Percentiles rank a stretch among this genome's conserved stretches.
Conservation (phyloP, 164 flowering plant genomes). For the Vitis labrusca region DNA sequence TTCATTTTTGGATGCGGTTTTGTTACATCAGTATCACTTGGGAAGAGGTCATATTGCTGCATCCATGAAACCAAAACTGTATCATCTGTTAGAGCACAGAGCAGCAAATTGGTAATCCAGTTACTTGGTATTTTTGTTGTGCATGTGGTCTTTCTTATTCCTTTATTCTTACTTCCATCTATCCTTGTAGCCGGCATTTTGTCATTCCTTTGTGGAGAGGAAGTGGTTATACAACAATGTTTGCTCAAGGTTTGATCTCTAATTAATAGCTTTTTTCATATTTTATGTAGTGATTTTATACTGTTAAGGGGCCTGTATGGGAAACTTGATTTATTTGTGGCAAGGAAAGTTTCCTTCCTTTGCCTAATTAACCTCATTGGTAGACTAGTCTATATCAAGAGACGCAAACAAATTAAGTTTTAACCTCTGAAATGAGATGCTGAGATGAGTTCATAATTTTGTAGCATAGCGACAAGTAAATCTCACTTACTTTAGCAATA, state of each 20-base stretch:
- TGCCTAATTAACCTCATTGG: neutral
- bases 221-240: constrained; percentile 88
- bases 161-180: constrained; percentile 1
- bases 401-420: neutral
- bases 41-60: constrained; percentile 90
- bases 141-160: neutral
- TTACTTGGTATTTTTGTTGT: neutral
- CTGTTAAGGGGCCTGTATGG: too few relatives aligned
- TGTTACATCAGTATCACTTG: constrained; percentile 64
- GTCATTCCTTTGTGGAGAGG: constrained; percentile 92
- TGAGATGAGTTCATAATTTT: too few relatives aligned
- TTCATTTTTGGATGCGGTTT: neutral
- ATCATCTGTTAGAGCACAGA: constrained; percentile 75
- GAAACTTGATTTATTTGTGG: neutral
- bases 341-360: neutral
- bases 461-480: too few relatives aligned
- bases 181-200: constrained; percentile 67
- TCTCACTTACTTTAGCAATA: too few relatives aligned
- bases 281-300: neutral
- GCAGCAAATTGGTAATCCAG: constrained; percentile 62
- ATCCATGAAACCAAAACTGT: constrained; percentile 74
- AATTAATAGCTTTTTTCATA: neutral
- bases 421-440: too few relatives aligned
- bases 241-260: constrained; percentile 70
- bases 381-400: neutral